These are phyloP conservation scores for Takakia lepidozioides DNA, from an alignment of 225 moss, liverwort and hornwort genomes.

Conservation along the genomic window DNA sequence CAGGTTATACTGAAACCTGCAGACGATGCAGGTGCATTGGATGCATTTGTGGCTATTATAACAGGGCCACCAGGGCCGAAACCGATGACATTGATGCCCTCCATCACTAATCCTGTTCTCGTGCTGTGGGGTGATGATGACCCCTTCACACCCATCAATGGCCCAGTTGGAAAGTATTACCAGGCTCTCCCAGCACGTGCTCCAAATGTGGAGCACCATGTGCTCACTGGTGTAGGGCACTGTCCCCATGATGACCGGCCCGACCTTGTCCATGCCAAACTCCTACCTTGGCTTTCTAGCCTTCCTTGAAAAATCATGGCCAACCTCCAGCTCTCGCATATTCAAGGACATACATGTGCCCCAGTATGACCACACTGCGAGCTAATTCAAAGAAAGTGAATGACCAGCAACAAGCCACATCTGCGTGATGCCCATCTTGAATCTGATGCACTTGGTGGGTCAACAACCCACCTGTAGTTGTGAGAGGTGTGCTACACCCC, in stretches of 20 bases:
- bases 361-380: no score
- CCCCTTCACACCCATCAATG: conserved; percentile 85
- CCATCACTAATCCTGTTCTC: conserved; percentile 55
- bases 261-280: conserved; percentile 70
- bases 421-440: no score
- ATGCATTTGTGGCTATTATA: conserved; percentile 86
- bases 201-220: conserved; percentile 39
- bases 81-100: conserved; percentile 55
- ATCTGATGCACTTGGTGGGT: no score
- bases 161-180: conserved; percentile 81
- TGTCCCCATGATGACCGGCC: conserved; percentile 87
- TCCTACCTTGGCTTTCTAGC: conserved; percentile 69
- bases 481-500: no score
- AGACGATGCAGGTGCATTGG: conserved; percentile 72
- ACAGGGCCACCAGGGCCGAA: conserved; percentile 94
- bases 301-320: no score
- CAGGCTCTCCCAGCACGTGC: conserved; percentile 28
- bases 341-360: no score
- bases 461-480: no score
- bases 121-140: conserved; percentile 92
- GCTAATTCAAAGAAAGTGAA: no score
- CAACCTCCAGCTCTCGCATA: no score
- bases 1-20: conserved; percentile 80
- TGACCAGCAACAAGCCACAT: no score
- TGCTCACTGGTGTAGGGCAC: conserved; percentile 65